Evolutionary conservation across 2,329 filamentous ascomycete species (phyloP), one percentile per base, ranked within the genome.

Genomic region (Aureobasidium sp.): DNA sequence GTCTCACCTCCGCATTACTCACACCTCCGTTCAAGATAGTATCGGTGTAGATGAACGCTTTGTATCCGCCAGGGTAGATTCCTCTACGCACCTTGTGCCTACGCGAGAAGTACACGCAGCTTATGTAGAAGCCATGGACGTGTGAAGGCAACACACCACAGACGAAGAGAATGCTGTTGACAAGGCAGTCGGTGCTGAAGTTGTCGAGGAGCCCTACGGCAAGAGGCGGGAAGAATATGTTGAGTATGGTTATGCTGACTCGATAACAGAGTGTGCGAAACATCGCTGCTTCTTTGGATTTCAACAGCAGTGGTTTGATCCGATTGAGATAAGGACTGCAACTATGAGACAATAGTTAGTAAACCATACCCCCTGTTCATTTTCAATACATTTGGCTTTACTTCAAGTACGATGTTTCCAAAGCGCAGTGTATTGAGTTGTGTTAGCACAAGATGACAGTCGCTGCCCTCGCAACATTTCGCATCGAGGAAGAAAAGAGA

Each of bases 61-160:
- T 73, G 6, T 65, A 62, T 2, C 69, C 68, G 11, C 75, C 75
- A 2, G 75, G 75, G 51, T 71, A 76, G 36, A 66, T 62, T 4
- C 74, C 74, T 62, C 71, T 73, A 41, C 70, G 68, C 16, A 75
- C 74, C 70, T 73, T 59, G 25, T 59, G 44, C 25, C 57, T 49
- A 25, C 57, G 57, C 16, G 44, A 49, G 8, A 76, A 77, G 63
- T 75, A 77, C 0, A 70, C 71, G 62, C 71, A 71, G 34, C 67
- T 71, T 55, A 77, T 70, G 64, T 76, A 77, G 65, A 77, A 76
- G 44, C 72, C 74, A 62, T 77, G 75, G 5, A 76, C 65, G 61
- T 77, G 74, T 3, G 68, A 70, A 2, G 74, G 75, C 8, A 77
- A 70, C 25, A 77, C 69, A 9, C 73, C 75, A n/a, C 73, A 69